Evolutionary conservation across 1,139 yeast species (phyloP).

Genomic region (Diutina neorugosa): DNA sequence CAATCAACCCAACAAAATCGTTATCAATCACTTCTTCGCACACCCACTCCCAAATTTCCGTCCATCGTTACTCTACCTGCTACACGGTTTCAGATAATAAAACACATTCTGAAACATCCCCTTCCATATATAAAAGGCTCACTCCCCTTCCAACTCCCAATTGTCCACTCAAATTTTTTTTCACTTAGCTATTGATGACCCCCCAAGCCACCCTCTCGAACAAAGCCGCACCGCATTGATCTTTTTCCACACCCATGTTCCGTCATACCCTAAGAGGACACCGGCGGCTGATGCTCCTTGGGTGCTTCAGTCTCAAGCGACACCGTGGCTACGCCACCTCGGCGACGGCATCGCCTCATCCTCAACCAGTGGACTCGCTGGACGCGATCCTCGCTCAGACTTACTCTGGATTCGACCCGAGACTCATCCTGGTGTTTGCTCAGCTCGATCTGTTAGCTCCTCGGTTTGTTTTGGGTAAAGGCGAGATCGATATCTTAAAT

Average conservation of each 20-base stretch:
- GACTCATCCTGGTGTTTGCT: conserved; percentile 21
- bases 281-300: conserved; percentile 2
- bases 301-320: neutral
- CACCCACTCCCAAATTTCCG: neutral
- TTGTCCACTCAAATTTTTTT: too few relatives aligned
- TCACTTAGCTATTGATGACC: neutral
- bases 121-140: too few relatives aligned
- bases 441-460: conserved; percentile 63
- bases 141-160: too few relatives aligned
- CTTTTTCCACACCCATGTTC: neutral
- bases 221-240: neutral
- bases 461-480: conserved; percentile 46
- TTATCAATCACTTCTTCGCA: neutral
- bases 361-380: neutral
- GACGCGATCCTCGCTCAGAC: neutral
- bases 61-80: neutral
- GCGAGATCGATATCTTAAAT: conserved; percentile 50
- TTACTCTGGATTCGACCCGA: neutral
- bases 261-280: neutral
- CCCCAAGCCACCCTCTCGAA: neutral
- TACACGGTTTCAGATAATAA: neutral
- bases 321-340: neutral
- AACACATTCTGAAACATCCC: too few relatives aligned
- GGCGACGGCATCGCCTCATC: neutral
- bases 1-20: neutral